Conservation (phyloP, 2,329 filamentous ascomycete genomes). For the Aspergillus hiratsukae region DNA sequence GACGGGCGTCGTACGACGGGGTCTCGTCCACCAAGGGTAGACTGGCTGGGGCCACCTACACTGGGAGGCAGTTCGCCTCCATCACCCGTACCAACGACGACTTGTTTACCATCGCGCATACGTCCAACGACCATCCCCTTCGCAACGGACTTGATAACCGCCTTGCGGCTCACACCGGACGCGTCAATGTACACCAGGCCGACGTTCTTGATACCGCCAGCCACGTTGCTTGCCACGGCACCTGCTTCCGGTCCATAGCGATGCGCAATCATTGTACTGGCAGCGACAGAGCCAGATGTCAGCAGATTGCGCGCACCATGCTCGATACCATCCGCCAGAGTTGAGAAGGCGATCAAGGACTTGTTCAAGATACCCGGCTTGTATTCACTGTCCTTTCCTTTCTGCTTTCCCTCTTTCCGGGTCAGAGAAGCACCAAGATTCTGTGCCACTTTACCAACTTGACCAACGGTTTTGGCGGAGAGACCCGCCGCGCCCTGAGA, state of each 20-base stretch:
- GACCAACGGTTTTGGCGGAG: slow-evolving; percentile 80
- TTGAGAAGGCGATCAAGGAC: slow-evolving; percentile 92
- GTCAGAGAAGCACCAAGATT: slow-evolving; percentile 77
- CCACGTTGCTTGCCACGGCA: slow-evolving; percentile 67
- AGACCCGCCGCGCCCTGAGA: slow-evolving; percentile 73
- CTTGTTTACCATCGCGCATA: slow-evolving; percentile 46
- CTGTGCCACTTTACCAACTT: slow-evolving; percentile 78
- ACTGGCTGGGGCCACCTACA: slow-evolving; percentile 10
- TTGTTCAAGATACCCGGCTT: slow-evolving; percentile 94
- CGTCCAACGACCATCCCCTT: slow-evolving; percentile 73
- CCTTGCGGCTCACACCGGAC: slow-evolving; percentile 81
- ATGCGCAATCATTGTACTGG: slow-evolving; percentile 82
- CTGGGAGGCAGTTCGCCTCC: slow-evolving; percentile 35
- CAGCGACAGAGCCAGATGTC: slow-evolving; percentile 68
- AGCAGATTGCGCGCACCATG: slow-evolving; percentile 77
- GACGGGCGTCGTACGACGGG: slow-evolving; percentile 27
- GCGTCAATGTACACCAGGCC: slow-evolving; percentile 97
- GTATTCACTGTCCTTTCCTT: slow-evolving; percentile 61
- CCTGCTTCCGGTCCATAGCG: slow-evolving; percentile 84
- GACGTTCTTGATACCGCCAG: slow-evolving; percentile 90
- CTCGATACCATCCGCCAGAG: slow-evolving; percentile 88
- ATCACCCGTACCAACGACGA: slow-evolving; percentile 46
- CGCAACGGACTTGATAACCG: slow-evolving; percentile 89
- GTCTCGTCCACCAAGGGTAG: slow-evolving; percentile 15
- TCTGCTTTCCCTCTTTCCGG: slow-evolving; percentile 52